Percentiles rank a stretch among this genome's conserved stretches.
phyloP scores from a whole-genome alignment of 1,284 basidiomycete species.

The Trametes versicolor region DNA sequence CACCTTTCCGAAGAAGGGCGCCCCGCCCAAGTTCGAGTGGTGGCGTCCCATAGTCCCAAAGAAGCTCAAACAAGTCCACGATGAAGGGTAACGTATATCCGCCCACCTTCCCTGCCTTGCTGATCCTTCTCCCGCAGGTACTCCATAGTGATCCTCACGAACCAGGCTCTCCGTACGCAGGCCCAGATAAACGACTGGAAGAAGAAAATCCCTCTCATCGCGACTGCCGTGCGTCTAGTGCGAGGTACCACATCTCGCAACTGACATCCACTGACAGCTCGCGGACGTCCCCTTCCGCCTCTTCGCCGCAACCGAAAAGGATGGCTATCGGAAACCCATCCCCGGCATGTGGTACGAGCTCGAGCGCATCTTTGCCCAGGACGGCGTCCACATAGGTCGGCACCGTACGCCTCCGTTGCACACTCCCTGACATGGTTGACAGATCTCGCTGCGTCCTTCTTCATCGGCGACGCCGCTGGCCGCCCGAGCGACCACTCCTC shows the following conservation, averaged over 20 bases:
- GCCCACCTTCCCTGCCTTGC: conserved; percentile 1
- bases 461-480: conserved; percentile 93
- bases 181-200: conserved; percentile 70
- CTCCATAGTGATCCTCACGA: conserved; percentile 82
- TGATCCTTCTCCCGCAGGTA: conserved; percentile 54
- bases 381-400: conserved; percentile 73
- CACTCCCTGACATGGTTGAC: conserved; percentile 6
- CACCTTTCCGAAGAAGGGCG: conserved; percentile 56
- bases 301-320: conserved; percentile 81
- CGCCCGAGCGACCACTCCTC: conserved; percentile 77
- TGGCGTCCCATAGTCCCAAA: conserved; percentile 76
- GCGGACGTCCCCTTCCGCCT: conserved; percentile 80
- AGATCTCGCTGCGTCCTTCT: conserved; percentile 79
- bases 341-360: conserved; percentile 88
- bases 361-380: conserved; percentile 64
- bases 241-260: conserved; percentile 1
- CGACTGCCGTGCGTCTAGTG: conserved; percentile 63
- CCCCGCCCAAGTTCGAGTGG: conserved; percentile 74
- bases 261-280: conserved; percentile 55
- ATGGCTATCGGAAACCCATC: conserved; percentile 89
- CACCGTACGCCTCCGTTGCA: conserved; percentile 8
- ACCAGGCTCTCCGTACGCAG: conserved; percentile 71
- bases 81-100: conserved; percentile 69
- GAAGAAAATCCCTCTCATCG: conserved; percentile 77
- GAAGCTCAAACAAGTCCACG: conserved; percentile 68